Base-by-base conservation (phyloP, 495 filamentous ascomycete species). In the Polyplosphaeria fusca region DNA sequence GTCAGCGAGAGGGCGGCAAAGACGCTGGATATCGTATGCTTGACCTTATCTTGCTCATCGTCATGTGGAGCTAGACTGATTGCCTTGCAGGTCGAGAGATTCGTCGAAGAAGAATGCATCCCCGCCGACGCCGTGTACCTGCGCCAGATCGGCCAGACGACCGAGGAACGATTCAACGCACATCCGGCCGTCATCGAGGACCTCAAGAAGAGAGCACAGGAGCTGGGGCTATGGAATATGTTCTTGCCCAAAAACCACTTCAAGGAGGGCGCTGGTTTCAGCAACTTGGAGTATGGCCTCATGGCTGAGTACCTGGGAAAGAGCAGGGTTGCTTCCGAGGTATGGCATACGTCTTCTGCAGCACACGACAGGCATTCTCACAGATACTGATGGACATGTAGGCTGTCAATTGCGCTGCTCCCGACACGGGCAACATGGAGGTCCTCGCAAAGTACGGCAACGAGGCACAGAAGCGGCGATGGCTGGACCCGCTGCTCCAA, bases 221-320 rank as follows among this genome's bases (percentile, higher is more conserved):
- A 85, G 66, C 76, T 91, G n/a, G 93, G 93, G 0, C 77, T 98
- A 40, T 98, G 93, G 93, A 98, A 98, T 71, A 87, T 98, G 83
- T 98, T 98, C 78, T 72, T 98, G 55, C 87, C 92, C 42, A 92
- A 88, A 74, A 89, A 83, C 62, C 91, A 96, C 74, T 97, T 95
- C 79, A 87, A 83, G 58, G 87, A 96, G 72, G 92, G 91, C 14
- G 91, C 92, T 3, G 72, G 72, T n/a, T 74, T 74, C 60, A 70
- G 67, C 48, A 74, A 74, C 58, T 45, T 74, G 47, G 72, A 74
- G 54, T 74, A 74, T 55, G 72, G 72, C 5, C 50, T 74, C 12
- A 74, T 74, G 72, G 72, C 72, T 3, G 72, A 74, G 63, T 66
- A 67, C 50, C 47, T 74, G 56, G 72, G 72, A 53, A 73, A 73